Base-by-base conservation (phyloP, 1,284 basidiomycete genomes). In the Cystobasidium sp. region DNA sequence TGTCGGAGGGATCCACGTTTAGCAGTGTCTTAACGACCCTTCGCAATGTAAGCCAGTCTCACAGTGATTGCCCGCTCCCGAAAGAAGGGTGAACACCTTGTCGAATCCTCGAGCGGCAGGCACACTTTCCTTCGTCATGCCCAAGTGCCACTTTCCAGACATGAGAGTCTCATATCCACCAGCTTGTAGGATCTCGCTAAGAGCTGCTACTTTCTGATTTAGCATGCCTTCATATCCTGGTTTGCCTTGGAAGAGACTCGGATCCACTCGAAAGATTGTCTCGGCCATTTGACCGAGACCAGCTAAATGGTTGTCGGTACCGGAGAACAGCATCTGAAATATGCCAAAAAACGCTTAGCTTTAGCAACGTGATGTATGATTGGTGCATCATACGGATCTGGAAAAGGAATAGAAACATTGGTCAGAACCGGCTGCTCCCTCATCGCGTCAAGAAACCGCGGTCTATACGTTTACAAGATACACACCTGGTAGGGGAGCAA, bases 1-100 rank as follows among this genome's bases (percentile, higher is more conserved):
- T 66, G 22, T 3, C 12, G 16, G 22, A 0, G 39, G 31, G 16
- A 52, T 1, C 24, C 18, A 41, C n/a, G 22, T 16, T 39, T 22
- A 41, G 39, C 12, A 66, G 49, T 14, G 3, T 58, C 18, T 14
- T 0, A 12, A 9, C n/a, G n/a, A n/a, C n/a, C n/a, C n/a, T n/a
- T n/a, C n/a, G n/a, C n/a, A n/a, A n/a, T n/a, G 20, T 37, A 49
- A n/a, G 22, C 43, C 44, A 44, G 59, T 18, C 66, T 37, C 75
- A 74, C 74, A 81, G 74, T 82, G 81, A 65, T 81, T 81, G 0
- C 78, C 78, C 16, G 78, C 78, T 37, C 80, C 81, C 9, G 81
- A 80, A 0, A 82, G 75, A 14, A 82, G 67, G 6, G 76, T 75
- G 52, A 80, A 82, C 18, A 78, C 76, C 43, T 79, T 78, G 12